These are phyloP conservation scores for Cubamyces sp. DNA, from an alignment of 768 basidiomycete genomes.

Conservation along the genomic window DNA sequence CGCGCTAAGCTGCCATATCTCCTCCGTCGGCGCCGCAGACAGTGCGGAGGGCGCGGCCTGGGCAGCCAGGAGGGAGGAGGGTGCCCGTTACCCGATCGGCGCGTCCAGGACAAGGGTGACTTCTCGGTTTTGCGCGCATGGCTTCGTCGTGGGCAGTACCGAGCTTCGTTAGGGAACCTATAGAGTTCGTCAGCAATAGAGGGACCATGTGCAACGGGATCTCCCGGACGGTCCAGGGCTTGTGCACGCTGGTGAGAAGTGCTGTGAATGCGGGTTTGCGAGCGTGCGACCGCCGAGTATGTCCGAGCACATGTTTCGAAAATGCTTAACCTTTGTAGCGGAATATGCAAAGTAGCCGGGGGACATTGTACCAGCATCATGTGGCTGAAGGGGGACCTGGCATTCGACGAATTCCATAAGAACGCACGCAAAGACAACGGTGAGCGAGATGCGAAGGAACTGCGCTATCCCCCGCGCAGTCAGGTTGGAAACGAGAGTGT, in stretches of 20 bases:
- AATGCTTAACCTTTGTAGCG: not conserved
- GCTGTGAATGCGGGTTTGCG: not conserved
- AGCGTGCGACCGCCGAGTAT: not conserved
- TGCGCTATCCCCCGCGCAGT: too few species aligned
- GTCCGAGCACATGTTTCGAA: not conserved
- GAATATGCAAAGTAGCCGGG: not conserved
- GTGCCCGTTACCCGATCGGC: not conserved
- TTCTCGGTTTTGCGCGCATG: slow-evolving; percentile 7
- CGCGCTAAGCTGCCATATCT: too few species aligned
- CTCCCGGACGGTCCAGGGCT: not conserved
- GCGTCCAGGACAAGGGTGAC: slow-evolving; percentile 14
- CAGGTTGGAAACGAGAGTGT: too few species aligned
- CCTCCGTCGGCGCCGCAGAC: too few species aligned
- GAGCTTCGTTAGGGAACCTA: not conserved
- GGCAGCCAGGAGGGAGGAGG: too few species aligned
- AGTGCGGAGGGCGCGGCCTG: too few species aligned
- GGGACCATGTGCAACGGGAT: slow-evolving; percentile 1
- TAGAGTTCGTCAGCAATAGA: slow-evolving; percentile 10
- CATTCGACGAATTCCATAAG: too few species aligned
- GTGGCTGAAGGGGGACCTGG: too few species aligned
- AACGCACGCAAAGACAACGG: too few species aligned
- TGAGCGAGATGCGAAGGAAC: too few species aligned
- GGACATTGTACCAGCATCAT: not conserved
- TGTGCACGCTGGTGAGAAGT: slow-evolving; percentile 13
- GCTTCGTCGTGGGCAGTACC: slow-evolving; percentile 9